phyloP scores from a whole-genome alignment of 805 yeast species.

The Nakazawaea anatomiae region DNA sequence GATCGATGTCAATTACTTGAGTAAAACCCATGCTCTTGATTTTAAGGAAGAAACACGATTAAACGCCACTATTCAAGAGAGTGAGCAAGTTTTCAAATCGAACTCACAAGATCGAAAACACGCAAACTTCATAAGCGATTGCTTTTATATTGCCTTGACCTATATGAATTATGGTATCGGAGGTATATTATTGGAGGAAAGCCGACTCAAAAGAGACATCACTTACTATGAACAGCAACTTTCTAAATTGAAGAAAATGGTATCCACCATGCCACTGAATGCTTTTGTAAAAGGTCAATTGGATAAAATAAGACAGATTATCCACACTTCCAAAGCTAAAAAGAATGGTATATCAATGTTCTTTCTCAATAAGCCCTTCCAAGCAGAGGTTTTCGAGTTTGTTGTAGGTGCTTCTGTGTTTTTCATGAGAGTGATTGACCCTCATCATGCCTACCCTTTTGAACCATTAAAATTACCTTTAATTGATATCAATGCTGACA shows the following conservation, averaged over 20 bases:
- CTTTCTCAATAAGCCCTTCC: slow-evolving; percentile 49
- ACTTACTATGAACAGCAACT: slow-evolving; percentile 49
- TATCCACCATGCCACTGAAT: slow-evolving; percentile 17
- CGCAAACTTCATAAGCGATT: slow-evolving; percentile 82
- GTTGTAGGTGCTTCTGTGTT: slow-evolving; percentile 71
- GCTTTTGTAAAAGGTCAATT: slow-evolving; percentile 22
- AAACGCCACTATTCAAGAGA: slow-evolving; percentile 68
- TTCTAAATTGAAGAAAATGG: slow-evolving; percentile 40
- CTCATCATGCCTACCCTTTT: slow-evolving; percentile 57
- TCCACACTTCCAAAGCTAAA: slow-evolving; percentile 32
- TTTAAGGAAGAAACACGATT: slow-evolving; percentile 78
- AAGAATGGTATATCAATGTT: slow-evolving; percentile 60
- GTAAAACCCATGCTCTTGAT: slow-evolving; percentile 49
- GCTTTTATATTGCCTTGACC: slow-evolving; percentile 74
- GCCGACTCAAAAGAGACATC: slow-evolving; percentile 43
- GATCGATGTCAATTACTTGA: slow-evolving; percentile 68
- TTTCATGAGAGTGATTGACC: slow-evolving; percentile 67
- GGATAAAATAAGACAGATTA: slow-evolving; percentile 26
- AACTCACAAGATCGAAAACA: slow-evolving; percentile 25
- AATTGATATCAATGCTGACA: slow-evolving; percentile 49
- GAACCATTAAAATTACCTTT: slow-evolving; percentile 46
- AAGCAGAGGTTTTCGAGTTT: slow-evolving; percentile 68
- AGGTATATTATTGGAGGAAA: slow-evolving; percentile 58
- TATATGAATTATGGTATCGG: slow-evolving; percentile 87
- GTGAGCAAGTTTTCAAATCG: slow-evolving; percentile 43